These are phyloP conservation scores for Secale cereale DNA, from an alignment of 176 grass and related monocot species.

Conservation along the genomic window DNA sequence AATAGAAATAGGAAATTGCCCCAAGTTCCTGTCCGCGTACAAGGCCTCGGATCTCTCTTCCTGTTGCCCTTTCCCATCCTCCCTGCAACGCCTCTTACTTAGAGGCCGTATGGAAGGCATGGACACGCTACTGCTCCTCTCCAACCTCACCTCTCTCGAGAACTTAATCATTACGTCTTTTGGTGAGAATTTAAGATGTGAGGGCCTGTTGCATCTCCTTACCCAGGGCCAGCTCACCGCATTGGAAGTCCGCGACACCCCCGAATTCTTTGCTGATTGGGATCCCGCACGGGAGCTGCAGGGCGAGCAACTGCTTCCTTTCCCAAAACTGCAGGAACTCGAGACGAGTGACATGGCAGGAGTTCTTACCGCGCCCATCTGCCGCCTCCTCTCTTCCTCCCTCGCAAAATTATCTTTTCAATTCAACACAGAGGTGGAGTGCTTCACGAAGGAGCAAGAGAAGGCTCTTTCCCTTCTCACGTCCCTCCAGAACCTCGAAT, in stretches of 20 bases:
- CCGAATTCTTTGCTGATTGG: background rate
- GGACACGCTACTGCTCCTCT: background rate
- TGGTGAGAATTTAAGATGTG: background rate
- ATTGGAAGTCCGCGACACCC: rapidly evolving
- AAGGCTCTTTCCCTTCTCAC: background rate
- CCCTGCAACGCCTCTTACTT: background rate
- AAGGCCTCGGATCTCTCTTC: background rate
- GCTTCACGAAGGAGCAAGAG: background rate
- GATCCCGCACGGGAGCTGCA: background rate
- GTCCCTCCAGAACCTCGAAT: background rate
- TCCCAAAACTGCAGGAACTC: background rate
- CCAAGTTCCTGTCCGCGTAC: background rate
- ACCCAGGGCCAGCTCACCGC: background rate
- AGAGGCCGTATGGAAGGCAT: rapidly evolving
- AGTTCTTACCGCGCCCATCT: background rate
- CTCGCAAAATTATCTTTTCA: background rate
- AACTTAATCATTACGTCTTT: rapidly evolving
- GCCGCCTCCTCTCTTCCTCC: conserved; percentile 6
- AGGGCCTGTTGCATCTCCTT: background rate
- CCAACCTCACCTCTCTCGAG: background rate
- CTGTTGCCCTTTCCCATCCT: background rate
- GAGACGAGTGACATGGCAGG: background rate
- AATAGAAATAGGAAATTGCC: rapidly evolving
- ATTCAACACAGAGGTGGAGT: rapidly evolving
- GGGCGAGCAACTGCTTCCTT: background rate